Evolutionary conservation across 2,329 filamentous ascomycete species (phyloP).

Genomic region (Microdochium bolleyi): DNA sequence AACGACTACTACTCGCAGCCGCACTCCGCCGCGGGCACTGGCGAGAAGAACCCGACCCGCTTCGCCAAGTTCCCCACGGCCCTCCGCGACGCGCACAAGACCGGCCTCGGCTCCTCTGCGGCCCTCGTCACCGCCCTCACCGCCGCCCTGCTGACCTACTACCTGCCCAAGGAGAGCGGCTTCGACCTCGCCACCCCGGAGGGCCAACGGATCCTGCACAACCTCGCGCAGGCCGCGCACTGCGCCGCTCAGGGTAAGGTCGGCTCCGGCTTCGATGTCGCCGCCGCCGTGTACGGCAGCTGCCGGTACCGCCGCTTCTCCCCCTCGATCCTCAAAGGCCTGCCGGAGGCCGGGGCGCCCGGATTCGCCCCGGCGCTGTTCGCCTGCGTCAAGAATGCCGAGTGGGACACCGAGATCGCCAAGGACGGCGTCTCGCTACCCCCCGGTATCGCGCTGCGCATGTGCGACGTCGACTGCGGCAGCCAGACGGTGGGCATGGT

Average conservation of each 20-base stretch:
- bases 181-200: slow-evolving; percentile 50
- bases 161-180: slow-evolving; percentile 47
- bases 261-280: slow-evolving; percentile 92
- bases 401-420: slow-evolving; percentile 74
- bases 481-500: slow-evolving; percentile 95
- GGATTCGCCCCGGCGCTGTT: slow-evolving; percentile 62
- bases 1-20: slow-evolving; percentile 92
- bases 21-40: slow-evolving; percentile 17
- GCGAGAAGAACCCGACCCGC: slow-evolving; percentile 28
- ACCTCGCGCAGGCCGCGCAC: slow-evolving; percentile 87
- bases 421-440: slow-evolving; percentile 68
- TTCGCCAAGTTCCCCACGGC: slow-evolving; percentile 75
- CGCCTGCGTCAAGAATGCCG: slow-evolving; percentile 51
- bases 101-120: slow-evolving; percentile 88
- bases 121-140: slow-evolving; percentile 86
- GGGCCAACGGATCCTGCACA: slow-evolving; percentile 65
- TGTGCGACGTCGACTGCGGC: slow-evolving; percentile 95
- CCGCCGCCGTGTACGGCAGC: slow-evolving; percentile 84
- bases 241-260: slow-evolving; percentile 96
- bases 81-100: slow-evolving; percentile 80
- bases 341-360: slow-evolving; percentile 58
- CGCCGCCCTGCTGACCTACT: slow-evolving; percentile 68
- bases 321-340: slow-evolving; percentile 57
- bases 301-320: slow-evolving; percentile 92
- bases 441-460: slow-evolving; percentile 65